Conservation (phyloP, 2,329 filamentous ascomycete species). For the Ceratocystis diversiconidia region DNA sequence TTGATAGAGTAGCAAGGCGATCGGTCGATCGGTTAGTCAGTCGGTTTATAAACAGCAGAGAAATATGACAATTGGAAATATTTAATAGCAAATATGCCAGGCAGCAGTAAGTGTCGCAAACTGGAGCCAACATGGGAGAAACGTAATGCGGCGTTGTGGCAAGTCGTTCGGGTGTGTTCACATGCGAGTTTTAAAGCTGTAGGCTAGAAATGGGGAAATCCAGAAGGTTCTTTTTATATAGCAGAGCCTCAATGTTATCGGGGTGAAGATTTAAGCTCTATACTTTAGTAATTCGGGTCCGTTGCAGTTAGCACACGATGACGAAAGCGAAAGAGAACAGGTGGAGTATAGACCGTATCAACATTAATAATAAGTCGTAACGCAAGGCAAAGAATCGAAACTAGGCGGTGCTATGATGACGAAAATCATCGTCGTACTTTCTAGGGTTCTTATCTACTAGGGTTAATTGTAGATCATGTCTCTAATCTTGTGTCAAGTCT, state of each 20-base stretch:
- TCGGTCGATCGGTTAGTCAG: neutral
- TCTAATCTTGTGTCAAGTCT: neutral
- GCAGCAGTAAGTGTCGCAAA: neutral
- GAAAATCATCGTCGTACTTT: neutral
- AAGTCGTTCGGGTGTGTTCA: neutral
- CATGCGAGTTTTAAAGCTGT: neutral
- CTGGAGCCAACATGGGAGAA: neutral
- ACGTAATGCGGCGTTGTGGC: neutral
- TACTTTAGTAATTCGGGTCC: too few species aligned
- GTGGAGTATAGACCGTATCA: too few species aligned
- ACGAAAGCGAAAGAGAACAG: neutral
- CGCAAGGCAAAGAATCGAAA: too few species aligned
- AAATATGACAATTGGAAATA: neutral
- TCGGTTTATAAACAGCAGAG: neutral
- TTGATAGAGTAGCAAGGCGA: neutral
- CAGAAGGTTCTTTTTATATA: conserved; percentile 7
- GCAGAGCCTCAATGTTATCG: too few species aligned
- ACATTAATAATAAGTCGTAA: too few species aligned
- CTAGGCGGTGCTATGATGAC: too few species aligned
- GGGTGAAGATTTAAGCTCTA: too few species aligned
- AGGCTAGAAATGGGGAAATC: neutral
- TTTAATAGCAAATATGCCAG: conserved; percentile 4
- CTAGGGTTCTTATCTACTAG: neutral
- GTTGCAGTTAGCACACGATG: neutral
- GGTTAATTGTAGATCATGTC: neutral